Evolutionary conservation across 768 basidiomycete species (phyloP), one percentile per base, ranked within the genome.

Genomic region (Pleurotus tuber-regium): DNA sequence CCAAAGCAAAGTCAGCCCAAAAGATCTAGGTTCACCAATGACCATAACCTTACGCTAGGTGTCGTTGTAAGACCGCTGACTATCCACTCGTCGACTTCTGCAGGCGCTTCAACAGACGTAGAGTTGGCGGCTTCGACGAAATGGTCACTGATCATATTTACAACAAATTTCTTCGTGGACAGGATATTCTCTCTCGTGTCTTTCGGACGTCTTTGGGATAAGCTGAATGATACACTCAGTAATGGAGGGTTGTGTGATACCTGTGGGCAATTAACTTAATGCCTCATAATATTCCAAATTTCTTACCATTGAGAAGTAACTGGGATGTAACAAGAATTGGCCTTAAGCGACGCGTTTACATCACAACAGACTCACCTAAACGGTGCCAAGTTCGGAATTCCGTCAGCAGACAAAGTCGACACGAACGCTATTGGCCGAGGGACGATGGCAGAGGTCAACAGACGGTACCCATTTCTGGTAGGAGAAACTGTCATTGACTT

Each of bases 361-460:
- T 29, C 25, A n/a, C 25, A 14, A 21, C 29, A 31, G 14, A 59
- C 65, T 55, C 61, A 82, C 77, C 85, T 87, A 67, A 86, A 84
- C 1, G 83, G 80, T 4, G 85, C 83, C 40, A 89, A 75, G 66
- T 87, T 89, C 16, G 72, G 72, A 12, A 70, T 59, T 2, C 79
- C 82, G 50, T 74, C 64, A 3, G 59, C 52, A n/a, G 79, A 78
- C 33, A 83, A 52, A 6, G 84, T 76, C 10, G 84, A 86, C 30
- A 87, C 77, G 54, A 88, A 77, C 1, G 82, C 86, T 44, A 88
- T 78, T 10, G 86, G 86, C 31, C 88, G 76, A 16, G 86, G 87
- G 10, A 80, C 63, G 50, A 87, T 74, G 7, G 77, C 78, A 46
- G 78, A 80, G 8, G 77, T 82, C 58, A 86, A 58, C 50, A 86